phyloP scores from a whole-genome alignment of 257 asterid genomes.

The Agastache rugosa region DNA sequence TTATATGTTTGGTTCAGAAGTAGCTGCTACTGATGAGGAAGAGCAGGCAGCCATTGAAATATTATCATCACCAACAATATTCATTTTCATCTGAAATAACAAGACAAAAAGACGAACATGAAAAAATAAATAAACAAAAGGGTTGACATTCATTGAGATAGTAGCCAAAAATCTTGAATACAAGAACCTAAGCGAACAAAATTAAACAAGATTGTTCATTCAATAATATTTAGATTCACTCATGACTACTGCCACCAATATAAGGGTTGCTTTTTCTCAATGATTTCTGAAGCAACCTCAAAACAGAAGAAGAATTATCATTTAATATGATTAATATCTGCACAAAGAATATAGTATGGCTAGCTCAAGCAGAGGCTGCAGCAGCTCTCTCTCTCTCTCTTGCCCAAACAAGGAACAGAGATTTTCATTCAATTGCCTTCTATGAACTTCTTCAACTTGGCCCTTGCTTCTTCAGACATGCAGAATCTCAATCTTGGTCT shows the following conservation, averaged over 20 bases:
- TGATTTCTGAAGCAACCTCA: slow-evolving; percentile 38
- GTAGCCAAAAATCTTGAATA: neutral
- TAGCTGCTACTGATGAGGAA: slow-evolving; percentile 21
- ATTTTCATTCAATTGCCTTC: slow-evolving; percentile 51
- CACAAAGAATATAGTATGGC: slow-evolving; percentile 37
- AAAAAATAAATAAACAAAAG: slow-evolving; percentile 1
- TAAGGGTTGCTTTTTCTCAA: slow-evolving; percentile 31
- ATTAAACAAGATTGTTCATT: slow-evolving; percentile 7
- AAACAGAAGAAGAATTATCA: slow-evolving; percentile 21
- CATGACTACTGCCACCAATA: slow-evolving; percentile 25
- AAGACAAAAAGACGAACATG: neutral
- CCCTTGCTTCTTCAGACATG: slow-evolving; percentile 80
- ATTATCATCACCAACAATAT: slow-evolving; percentile 32
- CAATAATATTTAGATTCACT: neutral
- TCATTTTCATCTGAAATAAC: neutral
- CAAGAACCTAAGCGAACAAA: neutral
- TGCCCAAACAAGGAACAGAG: slow-evolving; percentile 18
- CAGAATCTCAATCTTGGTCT: slow-evolving; percentile 64
- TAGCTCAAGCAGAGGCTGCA: slow-evolving; percentile 14
- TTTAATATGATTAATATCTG: slow-evolving; percentile 28
- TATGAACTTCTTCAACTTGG: slow-evolving; percentile 60
- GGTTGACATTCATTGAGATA: neutral
- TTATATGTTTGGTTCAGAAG: slow-evolving; percentile 36
- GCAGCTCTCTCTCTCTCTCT: neutral
- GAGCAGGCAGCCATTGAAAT: slow-evolving; percentile 27